Evolutionary conservation across 2,329 filamentous ascomycete species (phyloP), one percentile per base, ranked within the genome.

Genomic region (Verticillium zaregamsianum): DNA sequence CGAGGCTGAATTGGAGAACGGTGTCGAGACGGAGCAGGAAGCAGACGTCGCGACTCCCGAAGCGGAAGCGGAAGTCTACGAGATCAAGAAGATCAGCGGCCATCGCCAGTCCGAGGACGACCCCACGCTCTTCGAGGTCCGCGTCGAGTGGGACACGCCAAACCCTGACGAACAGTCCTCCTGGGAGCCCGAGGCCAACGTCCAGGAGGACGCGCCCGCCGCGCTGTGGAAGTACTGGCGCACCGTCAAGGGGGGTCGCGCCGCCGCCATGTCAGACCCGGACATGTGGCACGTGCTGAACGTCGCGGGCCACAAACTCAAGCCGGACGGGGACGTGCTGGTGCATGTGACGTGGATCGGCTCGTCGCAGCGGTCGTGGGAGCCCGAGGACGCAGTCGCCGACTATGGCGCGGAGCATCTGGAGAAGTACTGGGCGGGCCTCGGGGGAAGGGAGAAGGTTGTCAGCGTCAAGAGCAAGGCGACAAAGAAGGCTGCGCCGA

Each of bases 161-260:
- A 69, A 66, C 14, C 59, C 59, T 5, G 62, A 66, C 45, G 59
- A 68, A 23, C 67, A 73, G 6, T 68, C 67, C 5, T 73, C 71
- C 3, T 76, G 72, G 72, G 74, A 75, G 31, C 57, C 64, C 5
- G 74, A 76, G 55, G 67, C 69, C 15, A 72, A 72, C 60, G 72
- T 76, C 54, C 74, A 76, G 45, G 60, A 68, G 57, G 71, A 71
- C 54, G 73, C 72, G 1, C 70, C 68, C 31, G 72, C 74, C 25
- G 64, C 63, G 1, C 61, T 76, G 1, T 75, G 64, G 9, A 54
- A 32, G 5, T 66, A 66, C 55, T 66, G 65, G 65, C 54, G 64
- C 8, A 55, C 39, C n/a, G 58, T 66, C 56, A 59, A 61, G 60
- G 65, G 65, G 12, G 65, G 65, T 17, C 61, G 65, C 9, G 17